Base-by-base conservation (phyloP, 164 flowering plant genomes). In the Buxus sempervirens region DNA sequence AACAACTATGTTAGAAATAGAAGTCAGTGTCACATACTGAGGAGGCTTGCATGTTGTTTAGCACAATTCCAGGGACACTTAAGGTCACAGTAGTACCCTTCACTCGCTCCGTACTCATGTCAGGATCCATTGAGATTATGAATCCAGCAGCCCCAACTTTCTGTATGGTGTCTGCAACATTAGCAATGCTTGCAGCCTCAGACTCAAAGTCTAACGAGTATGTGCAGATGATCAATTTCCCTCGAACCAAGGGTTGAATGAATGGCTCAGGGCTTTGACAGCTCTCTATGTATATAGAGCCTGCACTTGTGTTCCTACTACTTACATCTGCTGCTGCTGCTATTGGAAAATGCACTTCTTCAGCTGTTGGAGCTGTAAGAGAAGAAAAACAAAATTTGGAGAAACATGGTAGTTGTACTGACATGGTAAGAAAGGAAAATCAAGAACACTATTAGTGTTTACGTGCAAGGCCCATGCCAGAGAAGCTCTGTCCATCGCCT, bases 81-180 rank as follows among this genome's bases (percentile, higher is more conserved):
- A 85, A 28, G 27, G 85, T 80, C 54, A 82, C 60, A 21, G 84
- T 77, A 45, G 84, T 77, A 21, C 85, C 82, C 63, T 80, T 78
- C 15, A 82, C 70, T 68, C 75, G 77, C 32, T 77, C 78, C 5
- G 83, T 69, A 26, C 74, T 73, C 45, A 78, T 58, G 60, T 81
- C 82, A 63, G 85, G 85, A 59, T 83, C 87, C 84, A 82, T 75
- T 21, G 82, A 81, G 54, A 85, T 68, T 27, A 85, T 81, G 65
- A 85, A 85, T 20, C 89, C 89, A n/a, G 87, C 87, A 36, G 87
- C 89, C 4, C 85, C 89, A 7, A 81, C 55, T 49, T 66, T 68
- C 60, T 64, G 74, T n/a, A 83, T 77, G 3, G 85, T 85, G 41
- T 81, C 79, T 49, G 83, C 84, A 49, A 85, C 82, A n/a, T 74